Percentiles rank a stretch among this genome's conserved stretches.
Conservation (phyloP, 345 rosid species). For the Isatis tinctoria region DNA sequence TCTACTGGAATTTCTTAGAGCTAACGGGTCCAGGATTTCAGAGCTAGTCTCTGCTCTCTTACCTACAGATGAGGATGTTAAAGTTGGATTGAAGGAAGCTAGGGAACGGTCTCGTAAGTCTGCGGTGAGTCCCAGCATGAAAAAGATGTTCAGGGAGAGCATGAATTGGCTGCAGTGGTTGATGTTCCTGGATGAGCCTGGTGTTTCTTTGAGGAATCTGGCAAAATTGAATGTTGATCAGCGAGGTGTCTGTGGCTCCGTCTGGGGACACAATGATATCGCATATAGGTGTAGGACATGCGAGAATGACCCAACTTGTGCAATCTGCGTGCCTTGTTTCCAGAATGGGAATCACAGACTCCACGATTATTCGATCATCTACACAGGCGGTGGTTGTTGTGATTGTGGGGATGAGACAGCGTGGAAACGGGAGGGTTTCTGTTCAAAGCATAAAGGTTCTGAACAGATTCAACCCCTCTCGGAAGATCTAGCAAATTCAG, state of each 20-base stretch:
- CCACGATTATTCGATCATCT: conserved; percentile 78
- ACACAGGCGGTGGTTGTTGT: conserved; percentile 93
- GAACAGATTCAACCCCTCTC: conserved; percentile 90
- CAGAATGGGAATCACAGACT: conserved; percentile 66
- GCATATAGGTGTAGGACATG: conserved; percentile 88
- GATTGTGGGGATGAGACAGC: conserved; percentile 98
- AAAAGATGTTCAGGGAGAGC: conserved; percentile 46
- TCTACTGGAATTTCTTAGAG: conserved; percentile 47
- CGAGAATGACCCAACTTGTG: conserved; percentile 90
- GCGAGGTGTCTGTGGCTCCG: conserved; percentile 93
- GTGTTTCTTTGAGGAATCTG: conserved; percentile 41
- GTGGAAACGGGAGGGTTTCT: conserved; percentile 91
- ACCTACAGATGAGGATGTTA: conserved; percentile 68
- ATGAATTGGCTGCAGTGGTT: conserved; percentile 82
- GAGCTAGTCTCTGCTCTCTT: conserved; percentile 56
- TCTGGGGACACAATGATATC: conserved; percentile 89
- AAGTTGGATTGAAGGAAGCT: conserved; percentile 27
- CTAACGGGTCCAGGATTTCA: conserved; percentile 35
- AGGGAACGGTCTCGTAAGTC: conserved; percentile 35
- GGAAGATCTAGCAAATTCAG: conserved; percentile 53
- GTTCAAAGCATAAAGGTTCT: conserved; percentile 87
- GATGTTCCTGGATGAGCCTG: conserved; percentile 75
- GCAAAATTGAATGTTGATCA: conserved; percentile 46
- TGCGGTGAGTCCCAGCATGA: conserved; percentile 29
- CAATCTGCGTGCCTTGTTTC: conserved; percentile 91